Conservation (phyloP, 306 rosid species). For the Dryas alaskensis region DNA sequence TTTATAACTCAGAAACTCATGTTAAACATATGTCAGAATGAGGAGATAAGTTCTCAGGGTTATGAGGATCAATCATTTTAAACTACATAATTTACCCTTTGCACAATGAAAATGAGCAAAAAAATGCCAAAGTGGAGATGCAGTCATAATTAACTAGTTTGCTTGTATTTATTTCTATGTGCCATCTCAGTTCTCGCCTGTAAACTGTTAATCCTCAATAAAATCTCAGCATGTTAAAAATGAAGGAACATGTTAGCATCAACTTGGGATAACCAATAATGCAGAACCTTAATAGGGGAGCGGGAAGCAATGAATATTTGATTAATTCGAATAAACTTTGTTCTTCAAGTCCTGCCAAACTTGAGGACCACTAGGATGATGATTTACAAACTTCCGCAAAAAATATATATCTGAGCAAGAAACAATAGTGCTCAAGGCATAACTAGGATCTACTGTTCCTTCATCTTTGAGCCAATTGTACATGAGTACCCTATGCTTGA, state of each 20-base stretch:
- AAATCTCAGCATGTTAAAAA: not conserved
- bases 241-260: not conserved
- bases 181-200: not conserved
- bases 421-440: slow-evolving; percentile 50
- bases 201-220: not conserved
- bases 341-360: slow-evolving; percentile 56
- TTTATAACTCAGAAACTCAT: not conserved
- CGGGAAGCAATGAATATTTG: not conserved
- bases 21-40: no score
- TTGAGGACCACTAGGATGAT: slow-evolving; percentile 46
- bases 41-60: not conserved
- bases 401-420: slow-evolving; percentile 41
- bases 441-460: slow-evolving; percentile 26
- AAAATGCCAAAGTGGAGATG: not conserved
- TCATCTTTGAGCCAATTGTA: slow-evolving; percentile 57
- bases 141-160: not conserved
- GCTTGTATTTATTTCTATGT: not conserved
- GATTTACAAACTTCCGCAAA: slow-evolving; percentile 37
- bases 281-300: not conserved
- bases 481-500: slow-evolving; percentile 48
- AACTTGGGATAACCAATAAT: not conserved
- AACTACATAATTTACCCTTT: not conserved
- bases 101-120: not conserved
- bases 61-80: not conserved
- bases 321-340: slow-evolving; percentile 22